These are phyloP conservation scores for Neurospora sp. DNA, from an alignment of 495 filamentous ascomycete species.

Conservation along the genomic window DNA sequence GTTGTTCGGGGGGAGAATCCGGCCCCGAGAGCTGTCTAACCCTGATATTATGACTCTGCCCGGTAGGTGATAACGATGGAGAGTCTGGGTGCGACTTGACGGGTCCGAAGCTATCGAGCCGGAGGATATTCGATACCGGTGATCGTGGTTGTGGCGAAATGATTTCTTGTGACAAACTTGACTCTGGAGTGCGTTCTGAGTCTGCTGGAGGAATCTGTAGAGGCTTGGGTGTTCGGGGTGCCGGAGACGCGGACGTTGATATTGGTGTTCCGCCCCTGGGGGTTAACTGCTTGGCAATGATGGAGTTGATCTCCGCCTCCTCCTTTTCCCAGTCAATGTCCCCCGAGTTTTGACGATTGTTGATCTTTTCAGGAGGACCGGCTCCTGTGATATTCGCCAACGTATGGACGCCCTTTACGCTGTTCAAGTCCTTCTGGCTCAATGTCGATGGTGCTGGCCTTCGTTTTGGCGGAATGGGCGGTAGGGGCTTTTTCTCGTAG, in stretches of 20 bases:
- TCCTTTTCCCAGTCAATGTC: constrained; percentile 4
- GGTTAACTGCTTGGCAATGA: constrained; percentile 1
- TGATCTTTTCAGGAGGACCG: neutral
- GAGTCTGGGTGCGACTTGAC: neutral
- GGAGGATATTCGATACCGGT: constrained; percentile 7
- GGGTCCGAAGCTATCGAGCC: neutral
- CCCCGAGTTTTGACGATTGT: neutral
- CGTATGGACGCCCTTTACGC: constrained; percentile 4
- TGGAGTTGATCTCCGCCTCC: constrained; percentile 6
- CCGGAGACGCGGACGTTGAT: neutral
- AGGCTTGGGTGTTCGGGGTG: neutral
- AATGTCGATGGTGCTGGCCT: constrained; percentile 10
- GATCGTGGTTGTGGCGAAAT: constrained; percentile 4
- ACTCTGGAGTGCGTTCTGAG: neutral
- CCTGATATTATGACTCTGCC: constrained; percentile 13
- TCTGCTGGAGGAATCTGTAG: neutral
- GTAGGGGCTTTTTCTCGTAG: constrained; percentile 17
- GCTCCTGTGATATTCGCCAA: constrained; percentile 2
- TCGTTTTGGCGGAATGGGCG: constrained; percentile 11
- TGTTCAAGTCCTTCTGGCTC: constrained; percentile 16
- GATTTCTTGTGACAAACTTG: neutral
- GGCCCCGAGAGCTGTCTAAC: constrained; percentile 14
- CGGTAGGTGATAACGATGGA: constrained; percentile 5
- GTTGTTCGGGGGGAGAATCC: neutral
- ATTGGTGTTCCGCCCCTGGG: neutral